A percentile compares a stretch with the other conserved stretches of the same genome.
Conservation (phyloP, 2,329 filamentous ascomycete genomes). For the Paramyrothecium sp. region DNA sequence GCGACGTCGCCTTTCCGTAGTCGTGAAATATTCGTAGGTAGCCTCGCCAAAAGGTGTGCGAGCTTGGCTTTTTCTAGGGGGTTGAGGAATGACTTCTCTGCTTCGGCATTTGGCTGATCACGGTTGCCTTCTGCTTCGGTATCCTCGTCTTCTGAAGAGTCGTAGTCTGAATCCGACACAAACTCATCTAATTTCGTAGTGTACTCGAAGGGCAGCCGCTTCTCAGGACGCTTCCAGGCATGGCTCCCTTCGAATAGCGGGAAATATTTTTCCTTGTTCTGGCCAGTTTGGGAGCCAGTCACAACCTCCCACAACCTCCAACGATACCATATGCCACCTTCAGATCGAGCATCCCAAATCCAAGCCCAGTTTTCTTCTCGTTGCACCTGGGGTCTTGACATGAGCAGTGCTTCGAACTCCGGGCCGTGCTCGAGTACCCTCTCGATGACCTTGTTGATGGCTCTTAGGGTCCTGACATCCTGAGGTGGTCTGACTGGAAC, state of each 20-base stretch:
- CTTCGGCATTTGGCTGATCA: constrained; percentile 42
- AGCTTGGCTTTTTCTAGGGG: constrained; percentile 83
- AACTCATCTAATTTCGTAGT: constrained; percentile 75
- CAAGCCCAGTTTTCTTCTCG: constrained; percentile 89
- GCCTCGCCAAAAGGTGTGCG: constrained; percentile 75
- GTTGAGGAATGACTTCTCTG: constrained; percentile 67
- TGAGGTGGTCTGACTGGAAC: constrained; percentile 74
- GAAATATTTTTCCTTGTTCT: constrained; percentile 51
- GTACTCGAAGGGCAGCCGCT: constrained; percentile 77
- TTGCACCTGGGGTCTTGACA: constrained; percentile 82
- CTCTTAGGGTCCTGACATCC: constrained; percentile 73
- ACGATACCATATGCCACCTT: constrained; percentile 84
- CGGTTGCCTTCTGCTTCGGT: constrained; percentile 56
- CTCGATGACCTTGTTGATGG: constrained; percentile 89
- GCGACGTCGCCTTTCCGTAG: constrained; percentile 84
- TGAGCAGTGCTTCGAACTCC: constrained; percentile 88
- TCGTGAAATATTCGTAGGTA: constrained; percentile 73
- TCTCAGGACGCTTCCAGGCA: constrained; percentile 75
- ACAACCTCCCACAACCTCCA: constrained; percentile 88
- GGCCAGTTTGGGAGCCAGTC: constrained; percentile 56
- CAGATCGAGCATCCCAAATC: constrained; percentile 82
- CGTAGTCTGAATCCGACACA: constrained; percentile 79
- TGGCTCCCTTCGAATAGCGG: constrained; percentile 74
- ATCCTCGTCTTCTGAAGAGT: constrained; percentile 83
- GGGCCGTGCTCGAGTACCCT: constrained; percentile 75